Conservation (phyloP, 1,284 basidiomycete genomes). For the Cutaneotrichosporon mucoides region DNA sequence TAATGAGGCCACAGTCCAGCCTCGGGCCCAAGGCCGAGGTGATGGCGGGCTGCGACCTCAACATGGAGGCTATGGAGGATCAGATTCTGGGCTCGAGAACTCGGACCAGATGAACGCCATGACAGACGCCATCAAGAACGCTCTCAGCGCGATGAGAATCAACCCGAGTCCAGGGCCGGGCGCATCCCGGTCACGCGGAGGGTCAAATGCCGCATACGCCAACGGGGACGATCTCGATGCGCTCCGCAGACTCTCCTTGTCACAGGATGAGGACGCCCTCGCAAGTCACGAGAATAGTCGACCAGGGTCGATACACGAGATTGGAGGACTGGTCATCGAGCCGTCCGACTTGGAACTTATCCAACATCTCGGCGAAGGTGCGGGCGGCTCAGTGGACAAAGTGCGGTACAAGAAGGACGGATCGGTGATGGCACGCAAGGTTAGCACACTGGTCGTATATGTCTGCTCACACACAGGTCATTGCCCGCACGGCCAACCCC, state of each 20-base stretch:
- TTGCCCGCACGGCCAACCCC: constrained; percentile 89
- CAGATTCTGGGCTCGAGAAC: not conserved
- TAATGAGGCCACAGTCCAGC: constrained; percentile 42
- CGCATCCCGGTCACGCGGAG: not conserved
- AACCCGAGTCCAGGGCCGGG: constrained; percentile 9
- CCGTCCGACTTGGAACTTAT: constrained; percentile 50
- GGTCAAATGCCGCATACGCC: not conserved
- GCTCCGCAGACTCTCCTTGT: not conserved
- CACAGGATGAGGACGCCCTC: not conserved
- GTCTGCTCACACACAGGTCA: constrained; percentile 56
- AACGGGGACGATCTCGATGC: constrained; percentile 4
- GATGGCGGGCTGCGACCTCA: too few species aligned
- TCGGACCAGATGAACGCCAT: constrained; percentile 30
- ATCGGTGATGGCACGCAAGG: constrained; percentile 81
- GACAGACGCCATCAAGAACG: constrained; percentile 41
- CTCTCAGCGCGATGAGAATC: constrained; percentile 25
- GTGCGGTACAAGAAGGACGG: constrained; percentile 63
- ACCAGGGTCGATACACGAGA: not conserved
- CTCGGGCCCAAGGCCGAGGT: not conserved
- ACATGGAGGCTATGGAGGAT: constrained; percentile 3
- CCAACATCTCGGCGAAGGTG: constrained; percentile 81
- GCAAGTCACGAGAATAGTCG: not conserved
- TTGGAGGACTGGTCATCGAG: not conserved
- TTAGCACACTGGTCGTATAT: constrained; percentile 28
- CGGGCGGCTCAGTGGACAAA: constrained; percentile 91